These are phyloP conservation scores for Globisporangium paddicum DNA, from an alignment of 352 stramenopile species.

Conservation along the genomic window DNA sequence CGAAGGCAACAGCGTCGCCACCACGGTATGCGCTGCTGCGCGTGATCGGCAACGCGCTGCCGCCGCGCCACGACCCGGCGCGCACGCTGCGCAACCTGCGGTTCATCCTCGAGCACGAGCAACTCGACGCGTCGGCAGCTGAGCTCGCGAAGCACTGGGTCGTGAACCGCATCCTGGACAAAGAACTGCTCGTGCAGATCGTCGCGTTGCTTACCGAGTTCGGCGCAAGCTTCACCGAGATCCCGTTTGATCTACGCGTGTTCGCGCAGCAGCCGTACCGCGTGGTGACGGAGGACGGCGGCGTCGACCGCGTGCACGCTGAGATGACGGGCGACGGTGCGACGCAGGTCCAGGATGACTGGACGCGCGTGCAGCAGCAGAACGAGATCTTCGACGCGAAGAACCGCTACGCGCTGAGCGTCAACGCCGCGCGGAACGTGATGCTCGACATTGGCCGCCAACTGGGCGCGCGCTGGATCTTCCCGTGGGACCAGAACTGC, in stretches of 20 bases:
- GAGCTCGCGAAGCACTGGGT: constrained; percentile 40
- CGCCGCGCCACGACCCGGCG: constrained; percentile 40
- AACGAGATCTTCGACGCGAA: constrained; percentile 46
- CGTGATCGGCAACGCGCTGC: constrained; percentile 44
- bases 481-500: constrained; percentile 54
- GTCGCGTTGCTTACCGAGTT: constrained; percentile 30
- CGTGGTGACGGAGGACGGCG: constrained; percentile 38
- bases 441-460: constrained; percentile 38
- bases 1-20: neutral
- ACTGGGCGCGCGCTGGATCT: constrained; percentile 34
- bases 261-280: constrained; percentile 35
- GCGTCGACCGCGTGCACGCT: constrained; percentile 28
- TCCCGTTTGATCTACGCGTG: constrained; percentile 29
- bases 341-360: constrained; percentile 19
- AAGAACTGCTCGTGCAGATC: constrained; percentile 20
- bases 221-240: constrained; percentile 29
- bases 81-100: constrained; percentile 37
- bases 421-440: constrained; percentile 41
- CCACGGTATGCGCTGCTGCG: constrained; percentile 34
- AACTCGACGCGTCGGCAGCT: constrained; percentile 13
- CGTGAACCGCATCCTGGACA: constrained; percentile 42
- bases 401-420: constrained; percentile 43
- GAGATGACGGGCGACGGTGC: neutral
- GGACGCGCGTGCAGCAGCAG: constrained; percentile 23
- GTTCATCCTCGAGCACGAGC: constrained; percentile 50